phyloP scores from a whole-genome alignment of 495 filamentous ascomycete species.

The Penicillium salamii region DNA sequence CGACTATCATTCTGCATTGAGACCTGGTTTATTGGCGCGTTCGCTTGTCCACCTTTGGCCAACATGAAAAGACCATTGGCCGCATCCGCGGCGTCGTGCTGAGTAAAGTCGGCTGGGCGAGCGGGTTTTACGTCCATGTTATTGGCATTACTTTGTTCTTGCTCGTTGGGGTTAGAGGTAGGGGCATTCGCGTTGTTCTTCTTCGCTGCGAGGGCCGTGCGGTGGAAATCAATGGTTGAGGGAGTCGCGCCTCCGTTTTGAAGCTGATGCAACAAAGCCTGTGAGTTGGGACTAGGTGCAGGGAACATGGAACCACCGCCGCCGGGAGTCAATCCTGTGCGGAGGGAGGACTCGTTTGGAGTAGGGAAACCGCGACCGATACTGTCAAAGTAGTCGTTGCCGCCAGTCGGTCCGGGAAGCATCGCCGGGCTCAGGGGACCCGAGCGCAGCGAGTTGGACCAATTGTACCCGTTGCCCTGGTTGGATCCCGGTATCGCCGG shows the following conservation, averaged over 20 bases:
- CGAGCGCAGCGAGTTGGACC: slow-evolving; percentile 83
- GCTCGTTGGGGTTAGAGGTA: slow-evolving; percentile 50
- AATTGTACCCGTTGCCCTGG: slow-evolving; percentile 64
- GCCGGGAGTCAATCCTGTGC: slow-evolving; percentile 89
- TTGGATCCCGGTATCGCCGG: slow-evolving; percentile 76
- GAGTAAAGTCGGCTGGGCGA: slow-evolving; percentile 58
- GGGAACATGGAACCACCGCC: slow-evolving; percentile 98
- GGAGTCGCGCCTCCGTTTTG: slow-evolving; percentile 83
- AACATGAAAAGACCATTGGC: slow-evolving; percentile 93
- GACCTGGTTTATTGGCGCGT: slow-evolving; percentile 39
- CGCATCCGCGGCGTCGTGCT: slow-evolving; percentile 88
- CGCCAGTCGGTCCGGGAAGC: slow-evolving; percentile 79
- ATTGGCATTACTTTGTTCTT: slow-evolving; percentile 44
- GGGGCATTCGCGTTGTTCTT: slow-evolving; percentile 53
- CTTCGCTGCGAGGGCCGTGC: slow-evolving; percentile 81
- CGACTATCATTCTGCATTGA: slow-evolving; percentile 29
- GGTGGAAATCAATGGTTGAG: slow-evolving; percentile 88
- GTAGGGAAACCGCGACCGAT: slow-evolving; percentile 88
- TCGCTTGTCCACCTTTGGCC: slow-evolving; percentile 62
- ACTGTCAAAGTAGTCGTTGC: slow-evolving; percentile 76
- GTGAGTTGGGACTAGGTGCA: slow-evolving; percentile 81
- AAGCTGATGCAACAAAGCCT: slow-evolving; percentile 73
- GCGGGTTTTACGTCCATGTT: slow-evolving; percentile 50
- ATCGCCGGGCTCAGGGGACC: slow-evolving; percentile 96
- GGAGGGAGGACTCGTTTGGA: slow-evolving; percentile 92